Conservation (phyloP, 805 yeast species). For the Starmerella kuoi region DNA sequence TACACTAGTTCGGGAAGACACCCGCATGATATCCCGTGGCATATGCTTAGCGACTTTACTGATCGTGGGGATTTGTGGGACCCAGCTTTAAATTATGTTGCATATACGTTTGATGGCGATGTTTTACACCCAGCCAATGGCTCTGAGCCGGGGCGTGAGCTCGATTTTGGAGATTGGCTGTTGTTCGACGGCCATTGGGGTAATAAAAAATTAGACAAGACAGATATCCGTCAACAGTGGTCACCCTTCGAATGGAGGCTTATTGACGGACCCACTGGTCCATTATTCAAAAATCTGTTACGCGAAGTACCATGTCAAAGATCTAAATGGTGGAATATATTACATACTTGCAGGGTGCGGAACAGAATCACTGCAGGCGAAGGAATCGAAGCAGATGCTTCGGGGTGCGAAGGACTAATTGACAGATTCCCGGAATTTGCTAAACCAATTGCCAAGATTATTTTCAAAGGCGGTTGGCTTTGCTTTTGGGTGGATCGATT, state of each 20-base stretch:
- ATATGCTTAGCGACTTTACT: conserved; percentile 81
- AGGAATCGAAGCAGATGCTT: conserved; percentile 49
- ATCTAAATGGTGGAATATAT: conserved; percentile 84
- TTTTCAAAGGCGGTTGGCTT: conserved; percentile 34
- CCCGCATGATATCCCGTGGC: conserved; percentile 88
- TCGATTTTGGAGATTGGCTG: conserved; percentile 62
- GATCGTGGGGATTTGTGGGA: conserved; percentile 96
- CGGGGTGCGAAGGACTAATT: conserved; percentile 17
- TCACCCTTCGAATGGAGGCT: conserved; percentile 82
- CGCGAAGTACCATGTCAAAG: conserved; percentile 69
- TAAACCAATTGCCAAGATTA: conserved; percentile 8
- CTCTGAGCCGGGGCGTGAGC: conserved; percentile 41
- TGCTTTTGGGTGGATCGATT: conserved; percentile 53
- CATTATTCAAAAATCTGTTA: conserved; percentile 60
- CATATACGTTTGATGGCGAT: conserved; percentile 64
- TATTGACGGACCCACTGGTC: conserved; percentile 90
- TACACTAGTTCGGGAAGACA: conserved; percentile 94
- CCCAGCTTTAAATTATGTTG: conserved; percentile 68
- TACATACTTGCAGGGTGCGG: conserved; percentile 71
- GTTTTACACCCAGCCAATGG: conserved; percentile 33
- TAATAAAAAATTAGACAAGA: conserved; percentile 50
- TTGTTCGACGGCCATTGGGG: conserved; percentile 82
- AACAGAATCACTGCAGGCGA: conserved; percentile 65
- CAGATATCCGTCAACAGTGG: conserved; percentile 73
- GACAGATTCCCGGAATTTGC: conserved; percentile 14